Base-by-base conservation (phyloP, 1,139 yeast species). In the Lodderomyces jiufengensis region DNA sequence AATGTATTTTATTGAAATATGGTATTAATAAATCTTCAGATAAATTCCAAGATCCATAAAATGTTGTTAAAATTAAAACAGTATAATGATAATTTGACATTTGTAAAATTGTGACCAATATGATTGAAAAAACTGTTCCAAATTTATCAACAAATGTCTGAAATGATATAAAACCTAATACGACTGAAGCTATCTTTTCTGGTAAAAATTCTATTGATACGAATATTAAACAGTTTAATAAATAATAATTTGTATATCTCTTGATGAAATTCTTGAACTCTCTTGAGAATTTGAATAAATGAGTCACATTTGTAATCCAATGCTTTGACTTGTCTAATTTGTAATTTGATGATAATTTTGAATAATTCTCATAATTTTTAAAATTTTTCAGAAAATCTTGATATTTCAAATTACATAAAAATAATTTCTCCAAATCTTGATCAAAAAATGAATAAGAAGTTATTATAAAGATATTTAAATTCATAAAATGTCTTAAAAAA, bases 21-120 rank as follows among this genome's bases (percentile, higher is more conserved):
- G 83, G 82, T 9, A 57, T 54, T 27, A 78, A 58, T 28, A 79
- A 60, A 37, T 75, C 78, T 25, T 64, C 57, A 30, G 66, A 60
- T 38, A 77, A 56, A 31, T 67, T 57, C 10, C 70, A 50, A 7
- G 73, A 57, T 3, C 79, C 78, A 62, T 73, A 68, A 45, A 65
- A 72, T 1, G 70, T 57, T 8, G 71, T 57, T 28, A 76, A 49
- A 22, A 73, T 55, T 5, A 59, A 42, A 16, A 70, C 52, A 25
- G 66, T 54, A 41, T 59, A 55, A 23, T 55, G 45, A 27, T 24
- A 14, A 24, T 59, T 53, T 21, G 61, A 35, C 15, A 65, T 41
- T 12, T 50, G 51, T 24, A 72, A 62, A 3, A 57, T 40, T 3
- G 60, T 53, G 33, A 67, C 66, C 8, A 72, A 54, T 3, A 54